Percentiles rank a stretch among this genome's conserved stretches.
phyloP scores from a whole-genome alignment of 2,329 filamentous ascomycete genomes.

The Zasmidium angulare region DNA sequence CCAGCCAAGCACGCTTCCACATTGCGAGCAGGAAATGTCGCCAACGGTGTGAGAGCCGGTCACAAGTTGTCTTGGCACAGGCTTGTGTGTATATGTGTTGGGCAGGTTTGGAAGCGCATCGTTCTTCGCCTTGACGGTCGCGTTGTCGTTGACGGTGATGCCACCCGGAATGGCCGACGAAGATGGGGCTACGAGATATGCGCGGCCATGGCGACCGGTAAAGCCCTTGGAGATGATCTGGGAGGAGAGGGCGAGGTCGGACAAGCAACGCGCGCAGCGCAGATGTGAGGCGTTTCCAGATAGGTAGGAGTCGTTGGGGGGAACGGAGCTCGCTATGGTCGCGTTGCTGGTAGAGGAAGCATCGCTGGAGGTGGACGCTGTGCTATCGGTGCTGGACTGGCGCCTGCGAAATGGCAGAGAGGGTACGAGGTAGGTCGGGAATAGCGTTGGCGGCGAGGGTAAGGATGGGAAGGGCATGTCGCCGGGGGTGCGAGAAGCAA shows the following conservation, averaged over 20 bases:
- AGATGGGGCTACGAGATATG: conserved; percentile 59
- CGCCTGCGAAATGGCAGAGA: conserved; percentile 50
- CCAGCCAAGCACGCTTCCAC: conserved; percentile 60
- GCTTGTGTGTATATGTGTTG: conserved; percentile 58
- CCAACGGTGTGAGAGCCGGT: conserved; percentile 63
- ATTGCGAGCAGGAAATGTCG: conserved; percentile 59
- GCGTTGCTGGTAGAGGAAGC: conserved; percentile 22
- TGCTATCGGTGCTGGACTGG: conserved; percentile 41
- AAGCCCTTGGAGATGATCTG: conserved; percentile 66
- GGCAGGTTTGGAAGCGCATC: conserved; percentile 47
- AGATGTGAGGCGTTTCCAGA: conserved; percentile 54
- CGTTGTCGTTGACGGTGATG: conserved; percentile 12
- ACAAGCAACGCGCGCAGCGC: conserved; percentile 59
- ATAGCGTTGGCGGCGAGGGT: conserved; percentile 40
- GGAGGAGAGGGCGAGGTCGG: conserved; percentile 58
- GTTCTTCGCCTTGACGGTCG: conserved; percentile 26
- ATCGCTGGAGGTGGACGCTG: conserved; percentile 36
- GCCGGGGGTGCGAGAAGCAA: background rate
- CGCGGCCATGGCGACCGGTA: conserved; percentile 63
- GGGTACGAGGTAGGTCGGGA: conserved; percentile 54
- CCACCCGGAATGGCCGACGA: conserved; percentile 33
- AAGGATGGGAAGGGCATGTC: conserved; percentile 30
- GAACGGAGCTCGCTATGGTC: conserved; percentile 26
- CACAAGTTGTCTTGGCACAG: conserved; percentile 59
- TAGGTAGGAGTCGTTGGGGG: conserved; percentile 40